phyloP scores from a whole-genome alignment of 495 filamentous ascomycete genomes.

The Trichodelitschia bisporula region DNA sequence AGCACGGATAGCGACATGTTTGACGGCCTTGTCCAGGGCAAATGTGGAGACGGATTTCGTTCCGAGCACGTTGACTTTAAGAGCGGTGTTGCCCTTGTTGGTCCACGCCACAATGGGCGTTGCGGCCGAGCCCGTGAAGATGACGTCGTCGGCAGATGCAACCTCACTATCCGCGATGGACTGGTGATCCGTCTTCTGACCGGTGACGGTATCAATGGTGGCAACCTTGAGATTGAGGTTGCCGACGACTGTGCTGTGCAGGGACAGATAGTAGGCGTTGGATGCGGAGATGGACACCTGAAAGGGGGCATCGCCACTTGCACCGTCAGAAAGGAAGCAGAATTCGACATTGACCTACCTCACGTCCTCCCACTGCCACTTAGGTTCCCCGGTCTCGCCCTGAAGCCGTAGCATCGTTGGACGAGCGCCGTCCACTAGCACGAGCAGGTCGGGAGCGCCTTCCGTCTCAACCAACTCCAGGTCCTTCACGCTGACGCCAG shows the following conservation, averaged over 20 bases:
- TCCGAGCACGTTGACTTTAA: conserved; percentile 65
- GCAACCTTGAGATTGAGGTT: conserved; percentile 50
- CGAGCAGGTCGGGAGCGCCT: conserved; percentile 40
- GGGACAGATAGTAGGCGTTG: conserved; percentile 50
- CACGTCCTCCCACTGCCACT: conserved; percentile 50
- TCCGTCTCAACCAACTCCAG: conserved; percentile 51
- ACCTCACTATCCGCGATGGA: conserved; percentile 51
- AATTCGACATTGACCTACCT: conserved; percentile 4
- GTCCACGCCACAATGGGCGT: conserved; percentile 66
- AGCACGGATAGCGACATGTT: no score
- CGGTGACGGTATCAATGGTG: conserved; percentile 42
- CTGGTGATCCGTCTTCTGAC: conserved; percentile 37
- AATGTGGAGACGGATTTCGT: conserved; percentile 36
- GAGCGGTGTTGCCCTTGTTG: conserved; percentile 34
- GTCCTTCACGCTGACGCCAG: conserved; percentile 26
- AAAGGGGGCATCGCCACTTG: conserved; percentile 43
- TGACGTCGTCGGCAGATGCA: conserved; percentile 34
- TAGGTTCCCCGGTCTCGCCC: conserved; percentile 42
- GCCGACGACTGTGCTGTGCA: conserved; percentile 41
- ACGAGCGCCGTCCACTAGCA: conserved; percentile 33
- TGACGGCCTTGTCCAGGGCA: conserved; percentile 35
- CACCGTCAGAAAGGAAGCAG: conserved; percentile 4
- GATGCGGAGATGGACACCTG: conserved; percentile 54
- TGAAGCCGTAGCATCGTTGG: conserved; percentile 39
- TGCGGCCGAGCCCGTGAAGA: conserved; percentile 60